Evolutionary conservation across 140 eudicot genomes (phyloP), one percentile per base, ranked within the genome.

Genomic region (Anethum foeniculum): DNA sequence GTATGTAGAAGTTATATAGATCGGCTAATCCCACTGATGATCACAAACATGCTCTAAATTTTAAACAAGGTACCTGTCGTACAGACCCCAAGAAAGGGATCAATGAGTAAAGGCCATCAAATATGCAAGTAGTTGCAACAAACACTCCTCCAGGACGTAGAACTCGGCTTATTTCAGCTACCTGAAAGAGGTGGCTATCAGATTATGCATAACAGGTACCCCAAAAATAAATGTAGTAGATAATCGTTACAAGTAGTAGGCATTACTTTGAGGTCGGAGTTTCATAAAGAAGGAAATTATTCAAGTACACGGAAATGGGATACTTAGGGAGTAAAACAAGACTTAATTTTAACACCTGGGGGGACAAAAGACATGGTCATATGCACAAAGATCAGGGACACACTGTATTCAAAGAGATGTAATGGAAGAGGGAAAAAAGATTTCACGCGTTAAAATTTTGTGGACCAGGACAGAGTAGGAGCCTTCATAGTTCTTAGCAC

Each of bases 111-210:
- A 84, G 87, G 25, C 98, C 98, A 73, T 93, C 98, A 11, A 87
- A n/a, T 38, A 93, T 89, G 85, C 83, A 88, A 9, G 98, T 93
- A 39, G 98, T 91, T 48, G 97, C 98, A 79, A 94, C 97, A 84
- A 94, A 94, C 43, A 92, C 88, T 36, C 98, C 98, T 80, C 98
- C 97, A 43, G 97, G 97, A 79, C 91, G 83, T 38, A 94, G 86
- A 27, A 94, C 90, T 51, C 98, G 93, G 83, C 94, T 91, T 80
- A 94, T 85, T 88, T 94, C 98, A 84, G 98, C 97, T 44, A 94
- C 93, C 98, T 94, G 92, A 77, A 77, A 73, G 76, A 80, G 71
- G 28, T 62, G 30, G 48, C 36, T 65, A 67, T 72, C 30, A 49
- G 46, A 52, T 65, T 36, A 80, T 7, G 27, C 12, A 75, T 16